These are phyloP conservation scores for Suhomyces terraborum DNA, from an alignment of 1,139 yeast genomes.

Conservation along the genomic window DNA sequence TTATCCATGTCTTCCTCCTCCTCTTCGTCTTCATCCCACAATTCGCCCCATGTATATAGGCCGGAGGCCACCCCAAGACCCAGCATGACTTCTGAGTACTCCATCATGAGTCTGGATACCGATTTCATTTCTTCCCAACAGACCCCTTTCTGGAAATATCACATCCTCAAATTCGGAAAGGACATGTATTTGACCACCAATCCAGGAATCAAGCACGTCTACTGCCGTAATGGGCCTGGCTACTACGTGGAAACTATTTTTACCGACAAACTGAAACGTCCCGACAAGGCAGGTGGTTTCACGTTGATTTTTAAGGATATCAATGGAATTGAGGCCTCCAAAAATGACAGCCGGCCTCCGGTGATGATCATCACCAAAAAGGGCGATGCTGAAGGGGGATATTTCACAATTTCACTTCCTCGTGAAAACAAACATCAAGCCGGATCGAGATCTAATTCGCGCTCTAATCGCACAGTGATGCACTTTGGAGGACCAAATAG, in stretches of 20 bases:
- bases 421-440: background rate
- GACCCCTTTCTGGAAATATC: slow-evolving; percentile 62
- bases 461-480: slow-evolving; percentile 5
- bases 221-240: slow-evolving; percentile 60
- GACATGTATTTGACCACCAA: slow-evolving; percentile 59
- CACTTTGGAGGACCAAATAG: slow-evolving; percentile 12
- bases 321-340: slow-evolving; percentile 26
- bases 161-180: slow-evolving; percentile 50
- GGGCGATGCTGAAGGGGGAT: slow-evolving; percentile 30
- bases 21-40: background rate
- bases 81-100: slow-evolving; percentile 15
- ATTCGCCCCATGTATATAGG: slow-evolving; percentile 2
- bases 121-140: slow-evolving; percentile 12
- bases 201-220: slow-evolving; percentile 56
- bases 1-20: slow-evolving; percentile 7
- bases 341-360: slow-evolving; percentile 23
- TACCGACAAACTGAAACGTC: slow-evolving; percentile 17
- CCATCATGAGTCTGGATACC: slow-evolving; percentile 15
- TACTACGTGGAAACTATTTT: slow-evolving; percentile 47
- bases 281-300: slow-evolving; percentile 27
- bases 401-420: slow-evolving; percentile 34
- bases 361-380: slow-evolving; percentile 34
- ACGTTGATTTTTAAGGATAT: slow-evolving; percentile 37
- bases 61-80: slow-evolving; percentile 9
- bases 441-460: background rate